A percentile compares a stretch with the other conserved stretches of the same genome.
Evolutionary conservation across 169 alveolate species (phyloP).

Genomic region (Neospora caninum): DNA sequence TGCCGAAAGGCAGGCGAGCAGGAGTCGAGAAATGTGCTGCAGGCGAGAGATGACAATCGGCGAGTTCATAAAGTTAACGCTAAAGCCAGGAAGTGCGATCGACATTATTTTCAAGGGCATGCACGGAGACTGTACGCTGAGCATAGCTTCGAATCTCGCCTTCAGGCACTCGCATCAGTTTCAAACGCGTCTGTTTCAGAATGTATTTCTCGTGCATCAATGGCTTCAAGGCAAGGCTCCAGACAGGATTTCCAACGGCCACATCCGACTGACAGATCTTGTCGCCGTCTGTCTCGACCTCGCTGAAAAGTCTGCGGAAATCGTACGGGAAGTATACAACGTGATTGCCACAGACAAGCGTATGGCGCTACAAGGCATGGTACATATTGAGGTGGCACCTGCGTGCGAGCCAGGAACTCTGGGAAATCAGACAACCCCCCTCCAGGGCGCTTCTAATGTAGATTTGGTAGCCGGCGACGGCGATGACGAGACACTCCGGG

Average conservation of each 20-base stretch:
- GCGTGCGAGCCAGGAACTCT: not conserved
- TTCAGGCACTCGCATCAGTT: conserved; percentile 34
- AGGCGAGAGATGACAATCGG: conserved; percentile 31
- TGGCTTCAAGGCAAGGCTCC: conserved; percentile 6
- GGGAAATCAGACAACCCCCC: not conserved
- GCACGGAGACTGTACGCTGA: not conserved
- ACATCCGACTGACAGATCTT: conserved; percentile 16
- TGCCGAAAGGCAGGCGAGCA: not conserved
- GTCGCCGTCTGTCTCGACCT: conserved; percentile 40
- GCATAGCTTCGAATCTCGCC: conserved; percentile 3
- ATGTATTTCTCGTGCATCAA: conserved; percentile 22
- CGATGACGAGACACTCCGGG: not conserved
- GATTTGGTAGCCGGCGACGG: conserved; percentile 11
- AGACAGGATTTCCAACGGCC: not conserved
- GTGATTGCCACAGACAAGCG: conserved; percentile 36
- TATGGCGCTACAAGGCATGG: conserved; percentile 44
- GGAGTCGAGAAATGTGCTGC: not conserved
- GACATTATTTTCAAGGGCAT: conserved; percentile 15
- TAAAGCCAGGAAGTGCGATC: conserved; percentile 19
- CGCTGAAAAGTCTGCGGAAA: conserved; percentile 16
- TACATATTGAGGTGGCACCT: not conserved
- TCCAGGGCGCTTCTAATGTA: not conserved
- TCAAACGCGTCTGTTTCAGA: conserved; percentile 37
- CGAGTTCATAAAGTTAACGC: conserved; percentile 1
- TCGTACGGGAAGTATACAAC: not conserved